Evolutionary conservation across 768 basidiomycete species (phyloP).

Genomic region (Thelephora aurantiotincta): DNA sequence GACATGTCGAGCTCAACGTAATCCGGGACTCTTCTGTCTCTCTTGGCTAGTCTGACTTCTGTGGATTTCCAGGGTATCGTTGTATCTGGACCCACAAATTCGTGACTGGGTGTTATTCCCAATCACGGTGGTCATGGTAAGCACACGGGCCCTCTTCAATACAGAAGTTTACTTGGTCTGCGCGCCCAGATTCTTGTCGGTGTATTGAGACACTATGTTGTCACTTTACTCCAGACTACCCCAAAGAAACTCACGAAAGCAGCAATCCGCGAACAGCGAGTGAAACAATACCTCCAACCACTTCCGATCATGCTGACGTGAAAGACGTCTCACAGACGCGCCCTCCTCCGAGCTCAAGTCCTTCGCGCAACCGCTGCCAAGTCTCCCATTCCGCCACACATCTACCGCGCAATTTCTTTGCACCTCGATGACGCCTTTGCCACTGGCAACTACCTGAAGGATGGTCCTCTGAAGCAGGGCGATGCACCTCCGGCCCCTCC

Average conservation of each 20-base stretch:
- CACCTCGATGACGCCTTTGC: slow-evolving; percentile 59
- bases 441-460: slow-evolving; percentile 75
- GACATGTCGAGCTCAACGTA: slow-evolving; percentile 19
- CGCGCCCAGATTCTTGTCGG: slow-evolving; percentile 72
- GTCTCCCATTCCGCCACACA: slow-evolving; percentile 65
- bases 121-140: slow-evolving; percentile 92
- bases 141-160: slow-evolving; percentile 13
- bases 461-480: slow-evolving; percentile 58
- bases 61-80: slow-evolving; percentile 22
- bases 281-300: slow-evolving; percentile 5
- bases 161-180: slow-evolving; percentile 1
- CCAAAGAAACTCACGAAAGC: slow-evolving; percentile 71
- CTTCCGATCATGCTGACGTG: slow-evolving; percentile 1
- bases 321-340: slow-evolving; percentile 33
- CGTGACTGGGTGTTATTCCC: slow-evolving; percentile 91
- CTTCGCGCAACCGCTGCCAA: slow-evolving; percentile 68
- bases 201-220: slow-evolving; percentile 84
- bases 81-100: slow-evolving; percentile 91
- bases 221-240: slow-evolving; percentile 66
- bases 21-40: slow-evolving; percentile 1
- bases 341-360: slow-evolving; percentile 70
- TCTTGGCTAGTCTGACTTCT: background rate
- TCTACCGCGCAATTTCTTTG: slow-evolving; percentile 64
- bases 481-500: slow-evolving; percentile 37
- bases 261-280: slow-evolving; percentile 88